Evolutionary conservation across 495 filamentous ascomycete genomes (phyloP).

Genomic region (Xylaria telfairii): DNA sequence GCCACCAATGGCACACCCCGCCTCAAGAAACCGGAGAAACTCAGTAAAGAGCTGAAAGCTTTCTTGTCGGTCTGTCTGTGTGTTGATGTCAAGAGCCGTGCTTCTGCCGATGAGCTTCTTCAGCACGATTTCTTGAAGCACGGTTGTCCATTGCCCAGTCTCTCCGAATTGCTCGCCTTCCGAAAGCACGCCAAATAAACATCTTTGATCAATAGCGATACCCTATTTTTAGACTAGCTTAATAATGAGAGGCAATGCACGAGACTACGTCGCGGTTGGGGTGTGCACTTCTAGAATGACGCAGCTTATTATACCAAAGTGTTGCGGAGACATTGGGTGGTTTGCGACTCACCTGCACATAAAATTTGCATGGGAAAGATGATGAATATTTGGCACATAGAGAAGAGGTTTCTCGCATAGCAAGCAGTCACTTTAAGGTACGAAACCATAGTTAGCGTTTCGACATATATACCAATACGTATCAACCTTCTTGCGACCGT

Average conservation of each 20-base stretch:
- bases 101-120: slow-evolving; percentile 86
- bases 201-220: slow-evolving; percentile 34
- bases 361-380: slow-evolving; percentile 28
- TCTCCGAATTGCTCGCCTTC: slow-evolving; percentile 86
- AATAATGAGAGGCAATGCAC: slow-evolving; percentile 23
- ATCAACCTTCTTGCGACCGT: neutral
- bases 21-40: slow-evolving; percentile 95
- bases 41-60: slow-evolving; percentile 94
- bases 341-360: slow-evolving; percentile 20
- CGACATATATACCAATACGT: slow-evolving; percentile 23
- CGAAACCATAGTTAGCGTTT: slow-evolving; percentile 21
- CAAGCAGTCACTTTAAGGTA: slow-evolving; percentile 17
- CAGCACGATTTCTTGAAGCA: slow-evolving; percentile 78
- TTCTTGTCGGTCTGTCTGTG: slow-evolving; percentile 96
- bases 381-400: slow-evolving; percentile 26
- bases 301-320: neutral
- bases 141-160: slow-evolving; percentile 77
- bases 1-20: slow-evolving; percentile 96
- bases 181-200: slow-evolving; percentile 60
- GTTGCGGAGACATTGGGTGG: slow-evolving; percentile 21
- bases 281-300: slow-evolving; percentile 21
- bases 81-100: slow-evolving; percentile 93
- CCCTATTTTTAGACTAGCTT: slow-evolving; percentile 30
- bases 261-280: slow-evolving; percentile 19
- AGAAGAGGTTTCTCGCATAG: slow-evolving; percentile 20